A percentile compares a stretch with the other conserved stretches of the same genome.
These are phyloP conservation scores for Trichoderma virens DNA, from an alignment of 495 filamentous ascomycete species.

Conservation along the genomic window DNA sequence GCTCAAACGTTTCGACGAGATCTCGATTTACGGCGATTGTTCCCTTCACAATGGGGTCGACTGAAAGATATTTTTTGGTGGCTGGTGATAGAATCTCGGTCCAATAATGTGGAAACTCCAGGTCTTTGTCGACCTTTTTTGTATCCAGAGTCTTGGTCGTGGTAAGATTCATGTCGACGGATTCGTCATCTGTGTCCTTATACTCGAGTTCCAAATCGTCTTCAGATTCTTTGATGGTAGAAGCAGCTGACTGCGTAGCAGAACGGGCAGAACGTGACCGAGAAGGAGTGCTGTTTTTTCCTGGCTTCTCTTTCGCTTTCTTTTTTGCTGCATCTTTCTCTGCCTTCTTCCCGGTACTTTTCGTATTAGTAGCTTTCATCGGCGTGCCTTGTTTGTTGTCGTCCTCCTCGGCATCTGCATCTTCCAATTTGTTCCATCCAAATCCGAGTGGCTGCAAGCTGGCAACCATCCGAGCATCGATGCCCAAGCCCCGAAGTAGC, in stretches of 20 bases:
- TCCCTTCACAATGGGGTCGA: slow-evolving; percentile 67
- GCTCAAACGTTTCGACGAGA: slow-evolving; percentile 68
- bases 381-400: slow-evolving; percentile 12
- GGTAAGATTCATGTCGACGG: slow-evolving; percentile 26
- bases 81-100: slow-evolving; percentile 77
- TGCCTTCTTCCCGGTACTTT: slow-evolving; percentile 12
- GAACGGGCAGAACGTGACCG: slow-evolving; percentile 10
- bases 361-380: slow-evolving; percentile 14
- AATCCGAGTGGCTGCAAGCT: slow-evolving; percentile 86
- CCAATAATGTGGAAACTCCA: slow-evolving; percentile 88
- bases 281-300: slow-evolving; percentile 1
- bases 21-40: slow-evolving; percentile 60
- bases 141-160: slow-evolving; percentile 15
- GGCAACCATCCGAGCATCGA: slow-evolving; percentile 73
- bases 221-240: slow-evolving; percentile 25
- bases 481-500: slow-evolving; percentile 69
- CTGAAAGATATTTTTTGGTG: slow-evolving; percentile 66
- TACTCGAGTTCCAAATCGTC: slow-evolving; percentile 30
- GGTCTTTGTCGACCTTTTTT: slow-evolving; percentile 54
- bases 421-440: slow-evolving; percentile 82
- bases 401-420: slow-evolving; percentile 43
- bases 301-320: slow-evolving; percentile 7
- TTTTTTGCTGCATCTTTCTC: slow-evolving; percentile 12
- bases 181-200: slow-evolving; percentile 33
- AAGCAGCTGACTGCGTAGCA: slow-evolving; percentile 14